phyloP scores from a whole-genome alignment of 2,329 filamentous ascomycete genomes.

The Lasiodiplodia theobromae region DNA sequence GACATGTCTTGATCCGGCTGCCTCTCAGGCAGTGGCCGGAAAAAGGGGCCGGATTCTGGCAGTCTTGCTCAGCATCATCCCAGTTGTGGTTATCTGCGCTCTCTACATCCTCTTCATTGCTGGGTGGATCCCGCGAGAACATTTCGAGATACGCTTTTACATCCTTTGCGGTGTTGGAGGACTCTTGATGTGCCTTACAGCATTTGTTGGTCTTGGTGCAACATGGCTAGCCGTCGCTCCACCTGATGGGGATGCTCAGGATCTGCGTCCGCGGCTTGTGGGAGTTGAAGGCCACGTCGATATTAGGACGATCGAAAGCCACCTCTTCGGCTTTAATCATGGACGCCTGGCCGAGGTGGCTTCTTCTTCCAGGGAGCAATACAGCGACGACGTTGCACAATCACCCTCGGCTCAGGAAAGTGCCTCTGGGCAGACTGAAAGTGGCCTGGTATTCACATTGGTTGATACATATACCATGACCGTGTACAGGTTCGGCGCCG shows the following conservation, averaged over 20 bases:
- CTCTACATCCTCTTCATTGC: neutral
- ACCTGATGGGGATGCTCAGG: neutral
- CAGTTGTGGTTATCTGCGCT: neutral
- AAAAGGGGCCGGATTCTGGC: neutral
- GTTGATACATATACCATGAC: constrained; percentile 52
- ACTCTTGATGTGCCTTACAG: neutral
- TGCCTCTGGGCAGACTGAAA: constrained; percentile 15
- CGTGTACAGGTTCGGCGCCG: constrained; percentile 44
- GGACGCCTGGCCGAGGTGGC: constrained; percentile 36
- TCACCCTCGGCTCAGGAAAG: constrained; percentile 24
- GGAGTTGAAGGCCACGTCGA: constrained; percentile 46
- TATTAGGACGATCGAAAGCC: constrained; percentile 39
- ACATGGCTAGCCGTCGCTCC: neutral
- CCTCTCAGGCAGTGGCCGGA: neutral
- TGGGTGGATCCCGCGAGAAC: neutral
- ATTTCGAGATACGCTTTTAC: neutral
- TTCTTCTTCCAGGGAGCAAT: neutral
- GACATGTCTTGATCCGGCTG: neutral
- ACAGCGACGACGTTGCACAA: constrained; percentile 37
- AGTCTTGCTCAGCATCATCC: neutral
- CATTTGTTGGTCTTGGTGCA: neutral
- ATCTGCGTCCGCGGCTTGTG: constrained; percentile 32
- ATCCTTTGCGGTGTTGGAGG: neutral
- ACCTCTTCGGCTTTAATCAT: constrained; percentile 43
- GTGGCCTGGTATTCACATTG: constrained; percentile 43